A percentile compares a stretch with the other conserved stretches of the same genome.
phyloP scores from a whole-genome alignment of 495 filamentous ascomycete species.

The Annulohypoxylon moriforme region DNA sequence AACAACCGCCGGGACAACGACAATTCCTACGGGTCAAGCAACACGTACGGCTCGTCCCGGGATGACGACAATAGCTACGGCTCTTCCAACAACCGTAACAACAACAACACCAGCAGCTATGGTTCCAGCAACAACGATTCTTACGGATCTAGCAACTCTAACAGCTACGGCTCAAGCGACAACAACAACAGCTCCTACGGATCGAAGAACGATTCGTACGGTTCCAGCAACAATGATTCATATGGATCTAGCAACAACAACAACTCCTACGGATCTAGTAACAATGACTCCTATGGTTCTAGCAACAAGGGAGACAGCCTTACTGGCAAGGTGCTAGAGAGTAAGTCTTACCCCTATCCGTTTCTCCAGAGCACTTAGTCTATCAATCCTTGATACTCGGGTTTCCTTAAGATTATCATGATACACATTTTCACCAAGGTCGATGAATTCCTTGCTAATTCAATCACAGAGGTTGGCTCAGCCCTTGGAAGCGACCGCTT shows the following conservation, averaged over 20 bases:
- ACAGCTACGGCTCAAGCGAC: neutral
- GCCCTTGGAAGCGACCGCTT: conserved; percentile 21
- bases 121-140: conserved; percentile 19
- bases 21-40: neutral
- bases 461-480: conserved; percentile 22
- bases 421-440: neutral
- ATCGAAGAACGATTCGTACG: conserved; percentile 25
- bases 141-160: neutral
- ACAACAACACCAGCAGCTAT: conserved; percentile 11
- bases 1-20: conserved; percentile 13
- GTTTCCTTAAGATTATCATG: neutral
- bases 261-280: conserved; percentile 22
- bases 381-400: too few species aligned
- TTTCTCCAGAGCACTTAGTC: neutral
- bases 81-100: neutral
- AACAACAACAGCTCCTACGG: neutral
- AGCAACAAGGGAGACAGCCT: conserved; percentile 28
- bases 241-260: conserved; percentile 38
- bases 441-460: conserved; percentile 13
- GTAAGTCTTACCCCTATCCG: conserved; percentile 22
- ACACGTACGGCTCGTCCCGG: neutral
- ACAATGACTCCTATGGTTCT: conserved; percentile 36
- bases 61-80: conserved; percentile 12
- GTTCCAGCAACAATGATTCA: neutral
- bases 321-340: conserved; percentile 38